Base-by-base conservation (phyloP, 306 rosid species). In the Myrica gale region DNA sequence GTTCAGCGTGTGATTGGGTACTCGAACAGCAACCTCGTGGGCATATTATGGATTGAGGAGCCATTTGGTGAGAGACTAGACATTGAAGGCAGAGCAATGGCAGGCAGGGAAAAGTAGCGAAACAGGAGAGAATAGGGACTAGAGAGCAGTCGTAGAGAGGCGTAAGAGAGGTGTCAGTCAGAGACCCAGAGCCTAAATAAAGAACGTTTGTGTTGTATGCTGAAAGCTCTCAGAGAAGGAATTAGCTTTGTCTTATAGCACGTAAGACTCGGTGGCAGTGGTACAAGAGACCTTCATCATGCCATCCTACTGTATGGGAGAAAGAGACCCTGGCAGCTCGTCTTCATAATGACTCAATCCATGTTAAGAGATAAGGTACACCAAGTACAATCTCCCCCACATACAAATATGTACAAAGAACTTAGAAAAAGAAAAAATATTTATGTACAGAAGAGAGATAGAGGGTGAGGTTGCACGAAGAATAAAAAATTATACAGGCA, bases 91-190 rank as follows among this genome's bases (percentile, higher is more conserved):
- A 56, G 65, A 55, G 74, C 50, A 69, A 68, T 42, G 39, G 32
- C 72, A 17, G 13, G 74, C 10, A 46, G 58, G 58, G 21, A 7
- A 16, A 32, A 76, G 52, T 57, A 63, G 74, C 62, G 66, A 58
- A 32, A 79, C 76, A 61, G 37, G 73, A 77, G 77, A 82, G 69
- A 72, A 76, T 71, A 68, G 84, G 83, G 78, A 78, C 83, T 76
- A 84, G 83, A 79, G 74, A 74, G 65, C 70, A 75, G 71, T 65
- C 19, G 78, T 76, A 68, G 67, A 68, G 67, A 63, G 62, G 72
- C 0, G 81, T 41, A 20, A 47, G 39, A 76, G 69, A 48, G 70
- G 47, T 44, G 78, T 57, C 79, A 42, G 80, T 5, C 45, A 41
- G 68, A 32, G 41, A 21, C 39, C 75, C 47, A 72, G 39, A 32